These are phyloP conservation scores for Blastobotrys muscicola DNA, from an alignment of 805 yeast species.

Conservation along the genomic window DNA sequence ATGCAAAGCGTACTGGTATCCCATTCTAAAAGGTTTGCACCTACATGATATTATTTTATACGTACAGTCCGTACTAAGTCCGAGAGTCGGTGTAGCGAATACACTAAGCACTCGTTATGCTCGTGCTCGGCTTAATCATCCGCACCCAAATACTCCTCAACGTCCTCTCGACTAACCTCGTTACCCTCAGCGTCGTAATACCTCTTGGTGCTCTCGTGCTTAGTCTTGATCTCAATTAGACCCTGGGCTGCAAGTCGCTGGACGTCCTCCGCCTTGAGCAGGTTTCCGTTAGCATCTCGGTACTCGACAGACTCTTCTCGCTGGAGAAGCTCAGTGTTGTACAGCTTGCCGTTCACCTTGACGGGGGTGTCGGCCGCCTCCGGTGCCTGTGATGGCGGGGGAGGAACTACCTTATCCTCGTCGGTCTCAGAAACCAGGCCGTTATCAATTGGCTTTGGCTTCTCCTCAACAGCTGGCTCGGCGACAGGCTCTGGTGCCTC, in stretches of 20 bases:
- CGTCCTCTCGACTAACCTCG: background rate
- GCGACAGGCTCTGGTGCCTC: background rate
- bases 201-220: conserved; percentile 3
- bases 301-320: conserved; percentile 21
- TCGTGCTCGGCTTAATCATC: too few relatives aligned
- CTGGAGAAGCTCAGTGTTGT: background rate
- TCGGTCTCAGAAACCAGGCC: conserved; percentile 3
- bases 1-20: too few relatives aligned
- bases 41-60: too few relatives aligned
- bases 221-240: conserved; percentile 11
- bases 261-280: conserved; percentile 20
- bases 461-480: conserved; percentile 3
- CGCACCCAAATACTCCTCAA: too few relatives aligned
- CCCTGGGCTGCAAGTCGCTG: conserved; percentile 10
- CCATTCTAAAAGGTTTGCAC: too few relatives aligned
- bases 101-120: too few relatives aligned
- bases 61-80: too few relatives aligned
- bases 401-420: background rate
- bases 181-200: conserved; percentile 9
- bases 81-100: too few relatives aligned
- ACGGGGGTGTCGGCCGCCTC: too few relatives aligned
- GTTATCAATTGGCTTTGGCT: conserved; percentile 1
- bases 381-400: too few relatives aligned
- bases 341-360: background rate
- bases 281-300: conserved; percentile 32